Evolutionary conservation across 306 rosid species (phyloP).

Genomic region (Vigna trinervia): DNA sequence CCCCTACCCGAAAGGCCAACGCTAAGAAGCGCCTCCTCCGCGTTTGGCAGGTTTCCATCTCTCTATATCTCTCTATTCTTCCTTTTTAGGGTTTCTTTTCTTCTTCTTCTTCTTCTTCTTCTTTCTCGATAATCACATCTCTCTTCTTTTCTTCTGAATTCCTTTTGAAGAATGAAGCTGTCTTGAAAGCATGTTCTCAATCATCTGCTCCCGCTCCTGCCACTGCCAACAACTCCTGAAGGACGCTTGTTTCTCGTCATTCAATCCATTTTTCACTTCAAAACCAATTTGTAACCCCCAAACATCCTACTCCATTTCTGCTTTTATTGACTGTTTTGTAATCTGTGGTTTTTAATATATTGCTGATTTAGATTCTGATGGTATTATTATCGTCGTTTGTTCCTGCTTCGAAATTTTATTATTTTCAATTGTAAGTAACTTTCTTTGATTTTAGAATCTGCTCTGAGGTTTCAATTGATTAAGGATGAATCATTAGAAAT

Average conservation of each 20-base stretch:
- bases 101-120: too few relatives aligned
- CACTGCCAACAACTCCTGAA: too few relatives aligned
- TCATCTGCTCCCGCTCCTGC: neutral
- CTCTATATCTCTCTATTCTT: neutral
- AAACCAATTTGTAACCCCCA: neutral
- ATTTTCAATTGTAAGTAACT: constrained; percentile 7
- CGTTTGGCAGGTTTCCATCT: constrained; percentile 78
- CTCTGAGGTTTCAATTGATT: neutral
- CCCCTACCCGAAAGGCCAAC: constrained; percentile 89
- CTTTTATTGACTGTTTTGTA: too few relatives aligned
- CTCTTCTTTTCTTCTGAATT: constrained; percentile 9
- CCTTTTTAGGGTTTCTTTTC: neutral
- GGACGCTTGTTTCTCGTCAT: too few relatives aligned
- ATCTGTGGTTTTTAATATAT: too few relatives aligned
- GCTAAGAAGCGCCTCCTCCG: constrained; percentile 95
- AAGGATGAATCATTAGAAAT: too few relatives aligned
- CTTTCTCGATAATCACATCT: too few relatives aligned
- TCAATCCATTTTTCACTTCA: neutral
- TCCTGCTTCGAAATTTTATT: neutral
- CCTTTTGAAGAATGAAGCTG: constrained; percentile 83
- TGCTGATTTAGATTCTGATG: too few relatives aligned
- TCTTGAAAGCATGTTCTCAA: constrained; percentile 81
- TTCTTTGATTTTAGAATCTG: constrained; percentile 2
- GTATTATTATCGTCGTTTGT: too few relatives aligned
- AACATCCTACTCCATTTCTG: too few relatives aligned